These are phyloP conservation scores for Ormosia semicastrata DNA, from an alignment of 306 rosid species.

Conservation along the genomic window DNA sequence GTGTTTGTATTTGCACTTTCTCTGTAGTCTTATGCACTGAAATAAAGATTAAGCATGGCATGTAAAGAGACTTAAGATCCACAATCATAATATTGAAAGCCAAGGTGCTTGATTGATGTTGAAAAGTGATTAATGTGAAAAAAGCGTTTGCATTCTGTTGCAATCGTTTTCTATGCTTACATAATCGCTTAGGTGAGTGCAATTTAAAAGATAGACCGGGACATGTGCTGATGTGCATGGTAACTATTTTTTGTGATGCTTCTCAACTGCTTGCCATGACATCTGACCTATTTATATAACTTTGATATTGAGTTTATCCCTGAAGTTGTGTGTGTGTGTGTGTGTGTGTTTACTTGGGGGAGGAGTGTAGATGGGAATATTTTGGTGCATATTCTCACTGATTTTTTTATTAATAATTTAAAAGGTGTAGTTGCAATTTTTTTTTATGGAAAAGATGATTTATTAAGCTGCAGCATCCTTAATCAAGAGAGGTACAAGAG, in stretches of 20 bases:
- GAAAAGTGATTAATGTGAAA: not conserved
- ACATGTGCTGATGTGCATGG: conserved; percentile 33
- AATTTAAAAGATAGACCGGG: not conserved
- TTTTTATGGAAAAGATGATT: no score
- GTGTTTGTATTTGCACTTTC: conserved; percentile 45
- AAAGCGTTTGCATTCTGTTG: conserved; percentile 23
- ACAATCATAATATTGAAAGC: not conserved
- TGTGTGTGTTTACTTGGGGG: not conserved
- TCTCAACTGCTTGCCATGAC: conserved; percentile 35
- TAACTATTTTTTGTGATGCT: conserved; percentile 2
- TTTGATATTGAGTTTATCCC: not conserved
- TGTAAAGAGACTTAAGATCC: conserved; percentile 6
- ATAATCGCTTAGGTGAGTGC: conserved; percentile 21
- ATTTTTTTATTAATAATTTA: no score
- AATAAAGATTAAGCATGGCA: conserved; percentile 2
- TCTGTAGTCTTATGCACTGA: not conserved
- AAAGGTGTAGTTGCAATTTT: no score
- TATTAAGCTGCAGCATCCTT: no score
- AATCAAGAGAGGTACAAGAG: no score
- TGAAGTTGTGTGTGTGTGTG: not conserved
- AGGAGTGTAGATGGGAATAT: not conserved
- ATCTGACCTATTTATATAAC: conserved; percentile 24
- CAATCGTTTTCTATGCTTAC: conserved; percentile 26
- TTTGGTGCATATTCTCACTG: not conserved
- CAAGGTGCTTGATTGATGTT: not conserved